A percentile compares a stretch with the other conserved stretches of the same genome.
Evolutionary conservation across 768 basidiomycete species (phyloP).

Genomic region (Neoboletus brunneissimus): DNA sequence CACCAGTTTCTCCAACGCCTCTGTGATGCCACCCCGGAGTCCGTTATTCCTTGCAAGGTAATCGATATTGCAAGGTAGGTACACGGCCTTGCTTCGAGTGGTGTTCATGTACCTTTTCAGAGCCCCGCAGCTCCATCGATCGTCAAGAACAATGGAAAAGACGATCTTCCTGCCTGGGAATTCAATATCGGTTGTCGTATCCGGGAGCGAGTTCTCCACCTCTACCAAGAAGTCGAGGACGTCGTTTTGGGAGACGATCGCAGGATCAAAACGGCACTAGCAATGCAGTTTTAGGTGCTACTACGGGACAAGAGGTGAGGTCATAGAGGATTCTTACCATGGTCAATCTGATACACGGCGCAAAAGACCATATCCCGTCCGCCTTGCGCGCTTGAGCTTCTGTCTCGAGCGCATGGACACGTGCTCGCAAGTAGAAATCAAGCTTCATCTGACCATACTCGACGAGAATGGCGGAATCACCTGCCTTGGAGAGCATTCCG

Average conservation of each 20-base stretch:
- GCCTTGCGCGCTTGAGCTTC: conserved; percentile 33
- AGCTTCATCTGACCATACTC: conserved; percentile 59
- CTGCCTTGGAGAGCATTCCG: conserved; percentile 41
- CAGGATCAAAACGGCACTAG: conserved; percentile 53
- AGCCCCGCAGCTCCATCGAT: conserved; percentile 54
- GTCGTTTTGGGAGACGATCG: conserved; percentile 38
- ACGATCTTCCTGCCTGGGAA: conserved; percentile 54
- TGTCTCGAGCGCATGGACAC: conserved; percentile 54
- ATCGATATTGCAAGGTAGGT: conserved; percentile 66
- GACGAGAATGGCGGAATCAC: conserved; percentile 60
- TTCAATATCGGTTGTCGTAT: conserved; percentile 36
- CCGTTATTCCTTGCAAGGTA: conserved; percentile 66
- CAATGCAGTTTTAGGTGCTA: not conserved
- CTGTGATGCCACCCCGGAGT: conserved; percentile 40
- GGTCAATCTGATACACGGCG: conserved; percentile 55
- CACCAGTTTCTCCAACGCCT: conserved; percentile 45
- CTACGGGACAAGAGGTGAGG: not conserved
- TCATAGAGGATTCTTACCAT: conserved; percentile 39
- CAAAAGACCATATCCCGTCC: conserved; percentile 40
- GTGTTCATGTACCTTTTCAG: conserved; percentile 55
- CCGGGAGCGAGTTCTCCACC: conserved; percentile 39
- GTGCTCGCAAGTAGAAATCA: conserved; percentile 51
- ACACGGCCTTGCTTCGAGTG: conserved; percentile 55
- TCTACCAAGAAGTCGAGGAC: conserved; percentile 43
- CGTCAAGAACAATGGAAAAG: conserved; percentile 63